Evolutionary conservation across 2,329 filamentous ascomycete genomes (phyloP), one percentile per base, ranked within the genome.

Genomic region (Dryadomyces quercivorus): DNA sequence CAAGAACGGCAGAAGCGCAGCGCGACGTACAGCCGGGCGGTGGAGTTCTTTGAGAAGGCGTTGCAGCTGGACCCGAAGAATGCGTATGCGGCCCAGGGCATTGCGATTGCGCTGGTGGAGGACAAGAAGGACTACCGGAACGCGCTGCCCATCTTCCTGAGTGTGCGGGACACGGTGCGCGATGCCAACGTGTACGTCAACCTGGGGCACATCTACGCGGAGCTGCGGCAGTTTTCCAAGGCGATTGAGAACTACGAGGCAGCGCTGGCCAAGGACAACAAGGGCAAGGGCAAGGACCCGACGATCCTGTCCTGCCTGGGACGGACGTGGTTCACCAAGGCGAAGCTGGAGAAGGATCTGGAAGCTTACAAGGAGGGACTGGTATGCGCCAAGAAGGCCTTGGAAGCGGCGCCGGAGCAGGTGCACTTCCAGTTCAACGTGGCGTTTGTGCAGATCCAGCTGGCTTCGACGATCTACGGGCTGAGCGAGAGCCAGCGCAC

Each of bases 11-110:
- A 95, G 63, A 95, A 94, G 72, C 84, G 91, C 53, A 86, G 85
- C 55, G 87, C 86, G 61, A 85, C 83, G 58, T 98, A 97, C 66
- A 82, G 84, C 65, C 90, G 92, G 61, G 91, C 93, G 0, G 91
- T 97, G 12, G 94, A 98, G 66, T 98, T 98, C 70, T 98, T 96
- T 63, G 93, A 97, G 67, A 98, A 98, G 71, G 92, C 92, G 5
- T 74, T 98, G 21, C 89, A 94, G 59, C 74, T 98, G n/a, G 93
- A 98, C 64, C 84, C 90, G 0, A 90, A 86, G 71, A 98, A 97
- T 62, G 92, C 93, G 0, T 95, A 95, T 66, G 94, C 94, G 8
- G 93, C 93, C 2, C 93, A 98, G 66, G 93, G 94, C 57, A 83
- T 98, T 60, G 93, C 88, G 15, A 97, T 98, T 64, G 91, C 92